Evolutionary conservation across 345 rosid species (phyloP).

Genomic region (Hypericum perforatum): DNA sequence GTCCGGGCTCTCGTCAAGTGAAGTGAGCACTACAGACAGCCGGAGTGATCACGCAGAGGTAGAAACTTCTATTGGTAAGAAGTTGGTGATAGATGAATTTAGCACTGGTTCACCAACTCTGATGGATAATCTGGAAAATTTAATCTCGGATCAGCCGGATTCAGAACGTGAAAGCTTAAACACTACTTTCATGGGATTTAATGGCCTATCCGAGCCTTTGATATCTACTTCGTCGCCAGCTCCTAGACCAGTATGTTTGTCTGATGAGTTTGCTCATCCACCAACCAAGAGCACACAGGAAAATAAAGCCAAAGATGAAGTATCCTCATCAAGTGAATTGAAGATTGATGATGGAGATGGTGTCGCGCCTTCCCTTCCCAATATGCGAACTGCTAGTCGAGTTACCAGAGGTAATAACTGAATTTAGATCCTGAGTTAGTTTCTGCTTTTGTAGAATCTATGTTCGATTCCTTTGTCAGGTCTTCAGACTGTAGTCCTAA

Average conservation of each 20-base stretch:
- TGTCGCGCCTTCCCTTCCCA: slow-evolving; percentile 27
- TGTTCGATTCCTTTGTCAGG: neutral
- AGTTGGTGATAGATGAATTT: slow-evolving; percentile 11
- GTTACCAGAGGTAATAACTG: slow-evolving; percentile 42
- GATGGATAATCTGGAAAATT: slow-evolving; percentile 21
- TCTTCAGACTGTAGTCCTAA: neutral
- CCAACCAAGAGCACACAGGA: slow-evolving; percentile 18
- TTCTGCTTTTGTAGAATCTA: neutral
- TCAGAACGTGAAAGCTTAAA: slow-evolving; percentile 16
- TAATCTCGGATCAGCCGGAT: slow-evolving; percentile 13
- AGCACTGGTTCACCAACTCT: slow-evolving; percentile 32
- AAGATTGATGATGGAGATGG: slow-evolving; percentile 34
- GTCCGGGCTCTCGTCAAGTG: slow-evolving; percentile 34
- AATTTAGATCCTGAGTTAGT: slow-evolving; percentile 3
- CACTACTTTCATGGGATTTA: slow-evolving; percentile 11
- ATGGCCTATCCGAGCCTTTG: slow-evolving; percentile 20
- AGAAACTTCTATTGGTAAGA: slow-evolving; percentile 16
- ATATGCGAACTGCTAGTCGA: slow-evolving; percentile 25
- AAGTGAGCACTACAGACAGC: slow-evolving; percentile 30
- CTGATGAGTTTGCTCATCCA: slow-evolving; percentile 26
- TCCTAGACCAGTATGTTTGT: slow-evolving; percentile 22
- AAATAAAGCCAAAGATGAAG: slow-evolving; percentile 28
- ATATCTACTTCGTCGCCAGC: slow-evolving; percentile 15
- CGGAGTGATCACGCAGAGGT: slow-evolving; percentile 25
- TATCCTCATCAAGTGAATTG: slow-evolving; percentile 25